These are phyloP conservation scores for Sporisorium graminicola DNA, from an alignment of 1,284 basidiomycete genomes.

Conservation along the genomic window DNA sequence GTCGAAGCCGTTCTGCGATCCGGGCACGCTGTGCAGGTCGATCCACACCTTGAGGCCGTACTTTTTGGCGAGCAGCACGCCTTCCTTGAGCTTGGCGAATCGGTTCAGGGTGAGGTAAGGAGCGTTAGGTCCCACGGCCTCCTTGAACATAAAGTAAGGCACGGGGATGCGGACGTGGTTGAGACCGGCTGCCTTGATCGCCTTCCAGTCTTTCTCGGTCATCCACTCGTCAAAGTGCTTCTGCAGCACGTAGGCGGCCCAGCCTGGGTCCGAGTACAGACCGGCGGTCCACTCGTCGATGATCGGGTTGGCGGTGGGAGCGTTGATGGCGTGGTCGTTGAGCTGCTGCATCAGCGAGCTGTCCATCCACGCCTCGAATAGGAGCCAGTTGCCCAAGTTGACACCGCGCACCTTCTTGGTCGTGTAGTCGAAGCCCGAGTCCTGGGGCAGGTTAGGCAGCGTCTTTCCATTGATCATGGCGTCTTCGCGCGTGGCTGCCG, in stretches of 20 bases:
- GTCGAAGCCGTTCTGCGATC: constrained; percentile 71
- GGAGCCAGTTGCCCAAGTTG: constrained; percentile 67
- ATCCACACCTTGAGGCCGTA: constrained; percentile 84
- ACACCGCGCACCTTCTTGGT: constrained; percentile 63
- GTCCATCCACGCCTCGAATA: constrained; percentile 66
- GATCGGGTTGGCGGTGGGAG: constrained; percentile 54
- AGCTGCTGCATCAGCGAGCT: constrained; percentile 72
- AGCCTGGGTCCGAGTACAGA: constrained; percentile 72
- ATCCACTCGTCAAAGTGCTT: constrained; percentile 86
- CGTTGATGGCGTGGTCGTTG: constrained; percentile 63
- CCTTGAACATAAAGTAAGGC: constrained; percentile 84
- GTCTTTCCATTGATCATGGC: constrained; percentile 19
- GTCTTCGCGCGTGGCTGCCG: constrained; percentile 26
- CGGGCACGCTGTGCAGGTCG: constrained; percentile 75
- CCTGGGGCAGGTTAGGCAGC: constrained; percentile 42
- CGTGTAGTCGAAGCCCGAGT: constrained; percentile 58
- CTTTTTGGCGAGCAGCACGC: constrained; percentile 82
- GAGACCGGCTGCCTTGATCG: constrained; percentile 72
- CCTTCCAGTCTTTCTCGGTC: constrained; percentile 80
- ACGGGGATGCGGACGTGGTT: constrained; percentile 88
- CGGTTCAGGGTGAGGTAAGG: constrained; percentile 88
- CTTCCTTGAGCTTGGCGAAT: constrained; percentile 73
- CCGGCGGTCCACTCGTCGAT: constrained; percentile 90
- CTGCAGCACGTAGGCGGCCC: constrained; percentile 54
- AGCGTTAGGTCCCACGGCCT: constrained; percentile 83